Conservation (phyloP, 2,329 filamentous ascomycete genomes). For the Colletotrichum aenigma region DNA sequence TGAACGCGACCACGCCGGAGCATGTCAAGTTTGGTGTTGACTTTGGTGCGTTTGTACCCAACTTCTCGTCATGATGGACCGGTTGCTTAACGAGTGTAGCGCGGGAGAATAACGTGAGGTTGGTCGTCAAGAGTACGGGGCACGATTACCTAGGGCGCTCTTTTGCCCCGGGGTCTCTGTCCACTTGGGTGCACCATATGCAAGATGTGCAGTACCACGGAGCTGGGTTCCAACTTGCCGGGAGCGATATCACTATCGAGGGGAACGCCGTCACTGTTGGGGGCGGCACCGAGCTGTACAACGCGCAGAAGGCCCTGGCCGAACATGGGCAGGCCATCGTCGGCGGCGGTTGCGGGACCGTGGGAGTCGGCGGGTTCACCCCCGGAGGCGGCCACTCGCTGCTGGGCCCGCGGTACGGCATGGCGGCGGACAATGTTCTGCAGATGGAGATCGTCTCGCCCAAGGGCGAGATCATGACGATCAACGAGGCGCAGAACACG, state of each 20-base stretch:
- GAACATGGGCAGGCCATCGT: constrained; percentile 53
- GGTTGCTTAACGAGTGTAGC: constrained; percentile 12
- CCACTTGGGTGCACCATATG: constrained; percentile 55
- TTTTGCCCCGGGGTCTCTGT: constrained; percentile 54
- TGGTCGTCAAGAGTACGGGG: constrained; percentile 44
- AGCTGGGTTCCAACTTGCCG: background rate
- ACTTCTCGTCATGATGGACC: too few species aligned
- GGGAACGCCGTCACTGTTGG: constrained; percentile 56
- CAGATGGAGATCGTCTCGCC: constrained; percentile 62
- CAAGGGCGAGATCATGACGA: constrained; percentile 50
- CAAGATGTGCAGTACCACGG: background rate
- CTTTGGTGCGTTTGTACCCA: constrained; percentile 39
- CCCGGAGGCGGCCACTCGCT: constrained; percentile 66
- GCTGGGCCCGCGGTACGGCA: constrained; percentile 56
- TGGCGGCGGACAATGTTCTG: constrained; percentile 67
- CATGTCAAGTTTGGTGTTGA: constrained; percentile 39
- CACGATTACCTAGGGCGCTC: constrained; percentile 51
- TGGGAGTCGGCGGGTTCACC: constrained; percentile 64
- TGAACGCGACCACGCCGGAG: constrained; percentile 36
- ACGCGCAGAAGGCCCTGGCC: constrained; percentile 51
- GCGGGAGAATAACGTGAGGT: constrained; percentile 43
- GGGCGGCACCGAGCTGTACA: constrained; percentile 56
- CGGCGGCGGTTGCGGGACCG: constrained; percentile 57
- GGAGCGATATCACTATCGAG: background rate
- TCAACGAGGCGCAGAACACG: constrained; percentile 55